These are phyloP conservation scores for Fusarium tupiense DNA, from an alignment of 2,329 filamentous ascomycete species.

Conservation along the genomic window DNA sequence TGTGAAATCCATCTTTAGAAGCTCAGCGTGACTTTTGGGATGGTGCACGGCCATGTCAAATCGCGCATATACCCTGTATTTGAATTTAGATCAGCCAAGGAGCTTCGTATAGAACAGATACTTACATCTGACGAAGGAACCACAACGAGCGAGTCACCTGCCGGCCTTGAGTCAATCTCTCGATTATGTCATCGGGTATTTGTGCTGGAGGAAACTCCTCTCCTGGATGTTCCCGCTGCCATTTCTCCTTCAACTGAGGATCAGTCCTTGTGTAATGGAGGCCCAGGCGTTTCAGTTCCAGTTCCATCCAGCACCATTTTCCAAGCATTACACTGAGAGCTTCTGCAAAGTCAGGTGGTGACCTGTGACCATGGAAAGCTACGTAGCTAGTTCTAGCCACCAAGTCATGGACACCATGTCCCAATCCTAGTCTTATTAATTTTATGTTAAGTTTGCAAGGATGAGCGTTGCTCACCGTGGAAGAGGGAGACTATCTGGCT, in stretches of 20 bases:
- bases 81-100: background rate
- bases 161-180: background rate
- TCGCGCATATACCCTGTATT: background rate
- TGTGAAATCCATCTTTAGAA: background rate
- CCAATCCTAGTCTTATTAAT: background rate
- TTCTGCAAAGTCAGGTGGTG: background rate
- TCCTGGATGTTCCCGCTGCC: background rate
- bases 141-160: background rate
- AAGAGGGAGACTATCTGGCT: background rate
- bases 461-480: background rate
- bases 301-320: background rate
- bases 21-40: background rate
- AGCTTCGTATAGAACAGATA: background rate
- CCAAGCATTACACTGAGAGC: background rate
- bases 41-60: background rate
- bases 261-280: background rate
- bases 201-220: background rate
- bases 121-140: background rate
- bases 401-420: background rate
- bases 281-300: background rate
- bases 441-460: fast-evolving
- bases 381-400: background rate
- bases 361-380: background rate
- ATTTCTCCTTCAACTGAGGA: background rate
- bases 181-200: fast-evolving